These are phyloP conservation scores for Nakazawaea wyomingensis DNA, from an alignment of 805 yeast species.

Conservation along the genomic window DNA sequence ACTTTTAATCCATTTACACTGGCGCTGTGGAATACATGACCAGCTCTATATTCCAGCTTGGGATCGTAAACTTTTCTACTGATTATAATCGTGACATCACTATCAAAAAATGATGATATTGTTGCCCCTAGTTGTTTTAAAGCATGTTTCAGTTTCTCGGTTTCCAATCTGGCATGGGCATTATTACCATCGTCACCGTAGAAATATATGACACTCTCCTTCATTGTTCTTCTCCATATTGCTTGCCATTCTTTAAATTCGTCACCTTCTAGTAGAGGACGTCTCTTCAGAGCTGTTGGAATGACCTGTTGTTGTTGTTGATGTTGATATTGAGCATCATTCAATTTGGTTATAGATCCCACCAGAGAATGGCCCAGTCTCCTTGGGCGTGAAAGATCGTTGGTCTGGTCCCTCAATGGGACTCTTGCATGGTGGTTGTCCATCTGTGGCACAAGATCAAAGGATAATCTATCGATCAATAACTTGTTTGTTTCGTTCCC, in stretches of 20 bases:
- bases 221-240: constrained; percentile 56
- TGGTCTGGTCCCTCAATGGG: constrained; percentile 15
- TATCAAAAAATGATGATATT: constrained; percentile 55
- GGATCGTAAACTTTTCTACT: constrained; percentile 52
- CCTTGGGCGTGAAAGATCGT: constrained; percentile 18
- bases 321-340: constrained; percentile 4
- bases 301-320: constrained; percentile 5
- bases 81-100: constrained; percentile 69
- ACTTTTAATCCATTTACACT: constrained; percentile 60
- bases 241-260: constrained; percentile 54
- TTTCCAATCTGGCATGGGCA: constrained; percentile 25
- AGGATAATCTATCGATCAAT: background rate
- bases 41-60: constrained; percentile 34
- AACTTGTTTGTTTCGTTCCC: constrained; percentile 23
- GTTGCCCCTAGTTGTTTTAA: constrained; percentile 46
- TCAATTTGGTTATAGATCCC: constrained; percentile 1
- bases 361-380: constrained; percentile 16
- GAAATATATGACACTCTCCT: constrained; percentile 50
- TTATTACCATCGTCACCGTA: constrained; percentile 36
- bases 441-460: constrained; percentile 3
- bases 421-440: constrained; percentile 15
- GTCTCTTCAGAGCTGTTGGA: constrained; percentile 9
- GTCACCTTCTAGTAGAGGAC: constrained; percentile 25
- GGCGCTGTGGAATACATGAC: constrained; percentile 69
- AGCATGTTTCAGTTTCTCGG: constrained; percentile 28